These are phyloP conservation scores for Senna tora DNA, from an alignment of 306 rosid species.

Conservation along the genomic window DNA sequence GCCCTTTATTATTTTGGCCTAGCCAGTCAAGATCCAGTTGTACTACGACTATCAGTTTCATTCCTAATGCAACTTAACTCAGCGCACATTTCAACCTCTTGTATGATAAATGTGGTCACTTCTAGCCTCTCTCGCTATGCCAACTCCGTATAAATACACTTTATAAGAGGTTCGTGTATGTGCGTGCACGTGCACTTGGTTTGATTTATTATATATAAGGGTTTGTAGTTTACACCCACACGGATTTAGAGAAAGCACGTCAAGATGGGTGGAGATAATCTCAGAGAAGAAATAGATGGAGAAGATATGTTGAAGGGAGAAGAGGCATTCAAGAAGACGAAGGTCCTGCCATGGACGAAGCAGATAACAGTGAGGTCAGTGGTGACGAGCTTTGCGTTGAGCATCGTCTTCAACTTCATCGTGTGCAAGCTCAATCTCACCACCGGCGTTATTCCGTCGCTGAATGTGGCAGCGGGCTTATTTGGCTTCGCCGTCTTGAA, in stretches of 20 bases:
- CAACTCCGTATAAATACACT: too few relatives aligned
- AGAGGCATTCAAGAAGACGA: slow-evolving; percentile 44
- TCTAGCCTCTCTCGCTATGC: too few relatives aligned
- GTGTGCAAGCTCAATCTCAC: slow-evolving; percentile 76
- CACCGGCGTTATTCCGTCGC: slow-evolving; percentile 75
- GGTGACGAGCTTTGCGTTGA: slow-evolving; percentile 54
- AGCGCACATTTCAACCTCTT: too few relatives aligned
- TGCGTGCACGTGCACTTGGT: too few relatives aligned
- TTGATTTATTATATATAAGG: not conserved
- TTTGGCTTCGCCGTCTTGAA: slow-evolving; percentile 68
- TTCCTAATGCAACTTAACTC: too few relatives aligned
- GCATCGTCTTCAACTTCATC: slow-evolving; percentile 61
- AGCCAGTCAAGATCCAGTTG: too few relatives aligned
- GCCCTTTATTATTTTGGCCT: too few relatives aligned
- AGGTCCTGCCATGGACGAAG: slow-evolving; percentile 62
- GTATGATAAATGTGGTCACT: too few relatives aligned
- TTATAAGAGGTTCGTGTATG: too few relatives aligned
- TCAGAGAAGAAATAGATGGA: not conserved
- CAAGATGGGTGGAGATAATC: not conserved
- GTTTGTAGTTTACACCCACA: too few relatives aligned
- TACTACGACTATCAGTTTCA: too few relatives aligned
- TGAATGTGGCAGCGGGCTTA: slow-evolving; percentile 75
- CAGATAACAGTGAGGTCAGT: slow-evolving; percentile 66
- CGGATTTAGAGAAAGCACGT: not conserved
- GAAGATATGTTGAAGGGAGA: slow-evolving; percentile 43